Evolutionary conservation across 2,329 filamentous ascomycete species (phyloP), one percentile per base, ranked within the genome.

Genomic region (Alternaria triticimaculans): DNA sequence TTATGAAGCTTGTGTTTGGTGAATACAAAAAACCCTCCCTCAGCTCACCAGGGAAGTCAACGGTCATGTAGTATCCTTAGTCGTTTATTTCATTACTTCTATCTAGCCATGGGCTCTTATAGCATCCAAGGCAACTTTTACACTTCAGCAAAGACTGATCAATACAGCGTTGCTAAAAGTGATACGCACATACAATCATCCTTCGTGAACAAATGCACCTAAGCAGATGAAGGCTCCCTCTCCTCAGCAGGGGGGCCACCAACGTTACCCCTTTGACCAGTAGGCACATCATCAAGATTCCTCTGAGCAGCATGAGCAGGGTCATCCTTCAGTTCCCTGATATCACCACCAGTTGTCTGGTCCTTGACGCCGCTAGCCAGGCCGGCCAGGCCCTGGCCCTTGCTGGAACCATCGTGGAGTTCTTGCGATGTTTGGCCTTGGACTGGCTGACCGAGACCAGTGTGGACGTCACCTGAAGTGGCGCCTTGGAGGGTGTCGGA

Each of bases 381-480:
- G 2, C 83, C 84, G 55, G 83, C 81, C 6, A 84, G 68, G 4
- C 85, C 83, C 71, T 83, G 84, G 7, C 81, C 74, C 12, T 76
- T 76, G 46, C 78, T 73, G 54, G 80, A 70, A 6, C 83, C 83
- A 41, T 85, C 83, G 60, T 87, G 84, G 10, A 84, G 61, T 74
- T 88, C 86, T 3, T 67, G 72, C 58, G 77, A 82, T 18, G 82
- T 84, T 78, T 87, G 80, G 21, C 84, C 86, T 51, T 80, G 77
- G 10, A 81, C 77, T 2, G 86, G 87, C 58, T 87, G 82, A 2
- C 86, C 86, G 2, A 87, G 71, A 0, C 87, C 86, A 0, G 78
- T 82, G 78, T 88, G 80, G 8, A 89, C 85, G 55, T 87, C 83
- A 12, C 72, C 78, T 0, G 86, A 87, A 3, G 85, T 87, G 4